Conservation (phyloP, 176 grass and related monocot genomes). For the Musa schizocarpa region DNA sequence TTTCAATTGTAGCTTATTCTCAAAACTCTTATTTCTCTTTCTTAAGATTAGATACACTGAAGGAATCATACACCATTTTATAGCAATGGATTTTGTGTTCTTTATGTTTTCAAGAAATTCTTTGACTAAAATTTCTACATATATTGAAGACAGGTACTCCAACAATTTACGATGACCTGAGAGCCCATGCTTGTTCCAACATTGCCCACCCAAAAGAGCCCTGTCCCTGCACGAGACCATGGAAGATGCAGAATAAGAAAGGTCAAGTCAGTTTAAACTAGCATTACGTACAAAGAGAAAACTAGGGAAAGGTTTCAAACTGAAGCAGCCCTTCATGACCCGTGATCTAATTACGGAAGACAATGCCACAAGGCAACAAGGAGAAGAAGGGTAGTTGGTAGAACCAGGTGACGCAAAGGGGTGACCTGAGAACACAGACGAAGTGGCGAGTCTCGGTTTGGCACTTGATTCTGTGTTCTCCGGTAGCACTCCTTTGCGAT, state of each 20-base stretch:
- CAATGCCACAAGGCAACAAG: neutral
- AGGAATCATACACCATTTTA: too few relatives aligned
- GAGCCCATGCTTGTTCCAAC: too few relatives aligned
- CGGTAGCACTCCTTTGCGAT: slow-evolving; percentile 24
- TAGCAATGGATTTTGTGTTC: too few relatives aligned
- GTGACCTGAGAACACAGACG: slow-evolving; percentile 29
- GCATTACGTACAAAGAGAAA: neutral
- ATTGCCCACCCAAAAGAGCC: neutral
- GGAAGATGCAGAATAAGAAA: neutral
- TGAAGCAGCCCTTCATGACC: neutral
- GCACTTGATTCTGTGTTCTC: slow-evolving; percentile 16
- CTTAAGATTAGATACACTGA: too few relatives aligned
- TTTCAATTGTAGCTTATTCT: too few relatives aligned
- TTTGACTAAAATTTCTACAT: too few relatives aligned
- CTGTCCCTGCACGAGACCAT: neutral
- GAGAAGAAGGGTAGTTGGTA: neutral
- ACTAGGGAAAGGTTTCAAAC: neutral
- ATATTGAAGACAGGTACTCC: too few relatives aligned
- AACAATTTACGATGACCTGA: too few relatives aligned
- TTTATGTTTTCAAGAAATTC: too few relatives aligned
- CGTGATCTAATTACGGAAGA: neutral
- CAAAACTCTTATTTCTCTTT: too few relatives aligned
- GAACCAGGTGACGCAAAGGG: slow-evolving; percentile 15
- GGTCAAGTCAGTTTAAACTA: neutral
- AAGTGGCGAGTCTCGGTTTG: neutral